A percentile compares a stretch with the other conserved stretches of the same genome.
Evolutionary conservation across 2,329 filamentous ascomycete genomes (phyloP).

Genomic region (Akanthomyces uredinophilus): DNA sequence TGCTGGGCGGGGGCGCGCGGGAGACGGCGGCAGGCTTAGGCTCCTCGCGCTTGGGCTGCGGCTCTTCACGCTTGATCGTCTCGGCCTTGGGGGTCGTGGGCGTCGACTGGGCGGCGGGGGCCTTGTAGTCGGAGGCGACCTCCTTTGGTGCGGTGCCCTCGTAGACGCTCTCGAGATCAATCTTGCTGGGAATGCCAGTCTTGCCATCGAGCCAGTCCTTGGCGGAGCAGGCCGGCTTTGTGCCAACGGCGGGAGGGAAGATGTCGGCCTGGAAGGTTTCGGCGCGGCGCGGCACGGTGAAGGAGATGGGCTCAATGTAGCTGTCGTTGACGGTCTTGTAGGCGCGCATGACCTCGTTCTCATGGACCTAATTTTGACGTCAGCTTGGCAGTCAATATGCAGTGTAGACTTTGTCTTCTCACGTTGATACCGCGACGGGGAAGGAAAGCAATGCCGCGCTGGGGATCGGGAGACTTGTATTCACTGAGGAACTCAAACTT

Average conservation of each 20-base stretch:
- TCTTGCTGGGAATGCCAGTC: conserved; percentile 78
- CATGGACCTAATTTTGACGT: conserved; percentile 60
- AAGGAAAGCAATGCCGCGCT: conserved; percentile 89
- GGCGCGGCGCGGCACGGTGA: conserved; percentile 89
- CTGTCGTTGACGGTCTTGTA: conserved; percentile 96
- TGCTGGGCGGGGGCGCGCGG: conserved; percentile 55
- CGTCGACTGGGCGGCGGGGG: conserved; percentile 40
- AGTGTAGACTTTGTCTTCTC: conserved; percentile 26
- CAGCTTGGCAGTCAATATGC: not conserved
- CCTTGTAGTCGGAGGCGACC: conserved; percentile 64
- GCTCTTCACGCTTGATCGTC: conserved; percentile 30
- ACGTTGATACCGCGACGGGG: conserved; percentile 93
- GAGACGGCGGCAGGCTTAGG: conserved; percentile 44
- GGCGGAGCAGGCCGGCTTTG: conserved; percentile 73
- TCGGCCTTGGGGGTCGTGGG: conserved; percentile 40
- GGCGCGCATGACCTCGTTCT: conserved; percentile 91
- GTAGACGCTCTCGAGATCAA: conserved; percentile 88
- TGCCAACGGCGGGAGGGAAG: conserved; percentile 78
- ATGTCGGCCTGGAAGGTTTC: conserved; percentile 97
- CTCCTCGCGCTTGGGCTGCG: conserved; percentile 50
- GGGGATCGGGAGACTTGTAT: conserved; percentile 93
- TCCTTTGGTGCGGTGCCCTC: conserved; percentile 78
- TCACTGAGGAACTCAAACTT: conserved; percentile 97
- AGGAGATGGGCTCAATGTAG: conserved; percentile 95
- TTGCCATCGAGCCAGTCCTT: conserved; percentile 85